phyloP scores from a whole-genome alignment of 768 basidiomycete species.

The Rhodotorula sphaerocarpa region DNA sequence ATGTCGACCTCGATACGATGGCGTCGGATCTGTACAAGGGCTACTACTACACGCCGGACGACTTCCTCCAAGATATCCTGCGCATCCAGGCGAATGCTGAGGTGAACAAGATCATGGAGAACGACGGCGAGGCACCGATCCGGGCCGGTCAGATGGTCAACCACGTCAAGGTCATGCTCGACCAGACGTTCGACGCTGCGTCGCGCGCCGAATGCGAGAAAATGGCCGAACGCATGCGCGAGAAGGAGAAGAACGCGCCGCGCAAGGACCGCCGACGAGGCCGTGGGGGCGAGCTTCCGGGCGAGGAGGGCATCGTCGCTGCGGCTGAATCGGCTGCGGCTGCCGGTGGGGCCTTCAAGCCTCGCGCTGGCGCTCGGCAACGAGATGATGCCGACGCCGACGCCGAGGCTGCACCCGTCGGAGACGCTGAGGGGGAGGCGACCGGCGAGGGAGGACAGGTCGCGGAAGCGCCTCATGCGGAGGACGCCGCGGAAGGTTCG shows the following conservation, averaged over 20 bases:
- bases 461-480: too few relatives aligned
- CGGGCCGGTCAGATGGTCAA: slow-evolving; percentile 84
- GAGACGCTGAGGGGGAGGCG: slow-evolving; percentile 8
- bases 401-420: slow-evolving; percentile 1
- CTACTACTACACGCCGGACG: slow-evolving; percentile 74
- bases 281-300: slow-evolving; percentile 44
- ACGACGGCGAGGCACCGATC: slow-evolving; percentile 70
- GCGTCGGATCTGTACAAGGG: slow-evolving; percentile 73
- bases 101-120: slow-evolving; percentile 69
- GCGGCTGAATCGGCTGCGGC: slow-evolving; percentile 14
- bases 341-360: slow-evolving; percentile 13
- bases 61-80: slow-evolving; percentile 63
- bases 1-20: slow-evolving; percentile 89
- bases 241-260: slow-evolving; percentile 42
- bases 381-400: not conserved
- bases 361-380: not conserved
- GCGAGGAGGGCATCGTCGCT: slow-evolving; percentile 44
- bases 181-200: slow-evolving; percentile 71
- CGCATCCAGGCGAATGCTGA: slow-evolving; percentile 52
- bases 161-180: slow-evolving; percentile 66
- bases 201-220: slow-evolving; percentile 76
- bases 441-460: too few relatives aligned
- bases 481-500: too few relatives aligned
- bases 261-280: slow-evolving; percentile 59
- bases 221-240: slow-evolving; percentile 61